phyloP scores from a whole-genome alignment of 2,329 filamentous ascomycete genomes.

The Colletotrichum sp. region DNA sequence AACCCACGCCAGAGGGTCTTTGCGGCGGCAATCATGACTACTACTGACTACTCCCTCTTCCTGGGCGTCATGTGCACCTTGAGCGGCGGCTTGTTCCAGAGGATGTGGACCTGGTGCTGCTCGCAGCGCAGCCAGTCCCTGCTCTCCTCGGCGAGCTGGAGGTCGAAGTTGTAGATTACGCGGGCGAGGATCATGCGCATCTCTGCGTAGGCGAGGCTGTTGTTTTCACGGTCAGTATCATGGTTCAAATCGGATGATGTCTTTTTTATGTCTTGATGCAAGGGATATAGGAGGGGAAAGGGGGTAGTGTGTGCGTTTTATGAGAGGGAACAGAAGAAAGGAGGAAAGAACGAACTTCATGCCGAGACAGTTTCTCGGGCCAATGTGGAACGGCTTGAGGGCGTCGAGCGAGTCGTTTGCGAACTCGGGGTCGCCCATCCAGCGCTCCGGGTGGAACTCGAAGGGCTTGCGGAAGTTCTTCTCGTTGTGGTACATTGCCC shows the following conservation, averaged over 20 bases:
- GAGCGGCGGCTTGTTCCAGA: slow-evolving; percentile 9
- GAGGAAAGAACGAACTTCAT: neutral
- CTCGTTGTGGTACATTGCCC: slow-evolving; percentile 47
- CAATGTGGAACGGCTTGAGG: slow-evolving; percentile 10
- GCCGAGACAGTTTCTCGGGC: slow-evolving; percentile 12
- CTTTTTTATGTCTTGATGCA: neutral
- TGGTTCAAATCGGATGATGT: too few relatives aligned
- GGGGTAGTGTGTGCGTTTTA: neutral
- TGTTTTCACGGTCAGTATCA: too few relatives aligned
- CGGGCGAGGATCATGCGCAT: slow-evolving; percentile 10
- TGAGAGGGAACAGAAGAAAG: neutral
- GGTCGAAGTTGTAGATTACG: slow-evolving; percentile 14
- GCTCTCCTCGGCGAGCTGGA: neutral
- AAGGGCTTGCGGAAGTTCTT: slow-evolving; percentile 50
- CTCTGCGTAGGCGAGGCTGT: slow-evolving; percentile 19
- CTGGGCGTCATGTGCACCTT: slow-evolving; percentile 14
- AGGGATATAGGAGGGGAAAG: neutral
- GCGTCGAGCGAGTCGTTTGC: slow-evolving; percentile 7
- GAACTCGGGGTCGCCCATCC: slow-evolving; percentile 16
- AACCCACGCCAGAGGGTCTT: too few relatives aligned
- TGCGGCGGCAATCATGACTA: too few relatives aligned
- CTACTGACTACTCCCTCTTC: neutral
- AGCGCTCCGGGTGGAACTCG: slow-evolving; percentile 53
- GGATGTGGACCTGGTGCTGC: neutral
- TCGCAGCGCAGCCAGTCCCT: neutral